Evolutionary conservation across 768 basidiomycete genomes (phyloP).

Genomic region (Gymnopilus junonius): DNA sequence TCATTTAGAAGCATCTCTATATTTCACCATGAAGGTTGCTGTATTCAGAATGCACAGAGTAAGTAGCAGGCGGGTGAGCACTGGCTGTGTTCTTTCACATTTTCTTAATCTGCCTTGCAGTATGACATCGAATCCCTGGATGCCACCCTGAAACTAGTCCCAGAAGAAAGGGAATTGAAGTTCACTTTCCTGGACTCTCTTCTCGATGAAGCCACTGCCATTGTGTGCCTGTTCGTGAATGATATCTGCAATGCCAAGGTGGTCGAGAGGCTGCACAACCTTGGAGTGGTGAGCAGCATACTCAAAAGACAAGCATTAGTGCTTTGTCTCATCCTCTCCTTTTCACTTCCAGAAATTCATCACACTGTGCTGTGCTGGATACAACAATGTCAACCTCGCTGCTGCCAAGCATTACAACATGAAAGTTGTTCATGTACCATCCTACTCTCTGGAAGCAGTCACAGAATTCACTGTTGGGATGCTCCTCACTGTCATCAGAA

Average conservation of each 20-base stretch:
- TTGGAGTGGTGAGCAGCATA: conserved; percentile 37
- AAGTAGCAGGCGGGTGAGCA: neutral
- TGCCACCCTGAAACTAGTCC: conserved; percentile 20
- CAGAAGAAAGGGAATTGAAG: conserved; percentile 29
- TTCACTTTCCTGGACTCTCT: conserved; percentile 43
- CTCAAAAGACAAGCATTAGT: no score
- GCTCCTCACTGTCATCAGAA: conserved; percentile 48
- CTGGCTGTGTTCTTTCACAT: neutral
- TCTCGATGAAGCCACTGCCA: conserved; percentile 38
- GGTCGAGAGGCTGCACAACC: conserved; percentile 32
- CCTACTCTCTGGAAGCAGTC: conserved; percentile 48
- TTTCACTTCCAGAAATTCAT: conserved; percentile 38
- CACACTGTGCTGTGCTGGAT: conserved; percentile 45
- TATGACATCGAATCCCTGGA: conserved; percentile 42
- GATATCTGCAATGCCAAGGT: conserved; percentile 42
- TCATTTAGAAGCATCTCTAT: neutral
- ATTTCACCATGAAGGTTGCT: conserved; percentile 42
- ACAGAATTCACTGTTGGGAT: conserved; percentile 52
- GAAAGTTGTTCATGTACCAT: conserved; percentile 44
- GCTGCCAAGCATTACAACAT: conserved; percentile 35
- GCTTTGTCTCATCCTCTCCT: neutral
- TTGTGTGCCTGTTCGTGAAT: conserved; percentile 48
- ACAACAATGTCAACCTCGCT: conserved; percentile 45
- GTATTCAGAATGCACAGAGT: conserved; percentile 46
- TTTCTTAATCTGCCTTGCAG: conserved; percentile 20